Conservation (phyloP, 805 yeast species). For the Pichia cabralensis region DNA sequence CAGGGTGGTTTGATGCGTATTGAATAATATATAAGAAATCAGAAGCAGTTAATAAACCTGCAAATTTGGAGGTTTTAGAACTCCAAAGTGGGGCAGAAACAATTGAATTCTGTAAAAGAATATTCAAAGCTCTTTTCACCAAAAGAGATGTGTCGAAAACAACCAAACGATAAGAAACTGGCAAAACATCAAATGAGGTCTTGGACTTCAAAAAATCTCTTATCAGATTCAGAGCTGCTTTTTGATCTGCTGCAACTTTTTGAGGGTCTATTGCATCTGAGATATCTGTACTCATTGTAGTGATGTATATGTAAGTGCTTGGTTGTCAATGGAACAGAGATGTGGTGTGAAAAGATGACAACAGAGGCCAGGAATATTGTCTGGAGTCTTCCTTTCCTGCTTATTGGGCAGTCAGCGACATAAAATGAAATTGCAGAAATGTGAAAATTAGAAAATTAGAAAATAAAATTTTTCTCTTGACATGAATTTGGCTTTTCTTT, state of each 20-base stretch:
- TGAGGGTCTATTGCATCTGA: too few species aligned
- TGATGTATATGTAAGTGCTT: too few species aligned
- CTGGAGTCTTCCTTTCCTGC: too few species aligned
- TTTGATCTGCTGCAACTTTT: conserved; percentile 47
- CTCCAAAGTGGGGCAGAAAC: conserved; percentile 98
- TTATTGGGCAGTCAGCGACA: too few species aligned
- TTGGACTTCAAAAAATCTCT: conserved; percentile 77
- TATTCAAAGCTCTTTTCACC: conserved; percentile 84
- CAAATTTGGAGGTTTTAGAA: conserved; percentile 77
- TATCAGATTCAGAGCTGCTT: conserved; percentile 71
- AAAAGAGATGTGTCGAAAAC: conserved; percentile 87
- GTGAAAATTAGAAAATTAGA: too few species aligned
- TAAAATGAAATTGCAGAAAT: too few species aligned
- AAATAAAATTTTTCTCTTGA: too few species aligned
- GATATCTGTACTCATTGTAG: too few species aligned
- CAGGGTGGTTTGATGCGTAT: conserved; percentile 73
- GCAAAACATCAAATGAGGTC: conserved; percentile 92
- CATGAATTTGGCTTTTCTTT: too few species aligned
- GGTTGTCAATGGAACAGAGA: too few species aligned
- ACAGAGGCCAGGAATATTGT: too few species aligned
- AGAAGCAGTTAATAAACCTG: conserved; percentile 84
- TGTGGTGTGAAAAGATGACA: too few species aligned
- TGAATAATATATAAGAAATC: conserved; percentile 94
- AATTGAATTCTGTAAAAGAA: conserved; percentile 83
- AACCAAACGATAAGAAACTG: conserved; percentile 86